These are phyloP conservation scores for Thermoascus crustaceus DNA, from an alignment of 2,329 filamentous ascomycete species.

Conservation along the genomic window DNA sequence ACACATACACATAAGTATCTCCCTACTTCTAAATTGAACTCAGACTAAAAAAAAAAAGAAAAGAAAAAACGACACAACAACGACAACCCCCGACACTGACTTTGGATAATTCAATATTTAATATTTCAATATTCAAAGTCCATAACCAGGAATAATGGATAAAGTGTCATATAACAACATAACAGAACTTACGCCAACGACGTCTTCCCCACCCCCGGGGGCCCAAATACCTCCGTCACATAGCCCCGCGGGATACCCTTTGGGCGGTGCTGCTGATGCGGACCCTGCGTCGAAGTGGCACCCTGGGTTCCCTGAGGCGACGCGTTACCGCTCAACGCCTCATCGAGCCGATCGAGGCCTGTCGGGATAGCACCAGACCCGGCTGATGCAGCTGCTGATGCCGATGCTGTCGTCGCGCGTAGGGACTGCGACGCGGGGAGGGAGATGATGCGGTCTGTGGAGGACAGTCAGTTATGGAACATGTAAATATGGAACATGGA, in stretches of 20 bases:
- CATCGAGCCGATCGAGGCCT: constrained; percentile 43
- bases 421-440: constrained; percentile 31
- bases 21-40: no score
- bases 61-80: no score
- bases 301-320: no score
- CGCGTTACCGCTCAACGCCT: constrained; percentile 18
- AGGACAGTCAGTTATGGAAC: not conserved
- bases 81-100: no score
- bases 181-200: constrained; percentile 58
- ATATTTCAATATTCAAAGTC: no score
- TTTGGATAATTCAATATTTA: no score
- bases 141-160: no score
- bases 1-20: constrained; percentile 5
- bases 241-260: constrained; percentile 66
- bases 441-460: constrained; percentile 23
- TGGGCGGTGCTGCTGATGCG: no score
- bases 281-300: constrained; percentile 5
- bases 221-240: constrained; percentile 80
- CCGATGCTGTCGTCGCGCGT: no score
- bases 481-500: constrained; percentile 10
- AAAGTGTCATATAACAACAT: no score
- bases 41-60: constrained; percentile 4
- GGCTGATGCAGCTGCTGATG: constrained; percentile 10
- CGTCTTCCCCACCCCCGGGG: constrained; percentile 79
- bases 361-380: constrained; percentile 26